Evolutionary conservation across 2,329 filamentous ascomycete genomes (phyloP).

Genomic region (Cercospora zeina): DNA sequence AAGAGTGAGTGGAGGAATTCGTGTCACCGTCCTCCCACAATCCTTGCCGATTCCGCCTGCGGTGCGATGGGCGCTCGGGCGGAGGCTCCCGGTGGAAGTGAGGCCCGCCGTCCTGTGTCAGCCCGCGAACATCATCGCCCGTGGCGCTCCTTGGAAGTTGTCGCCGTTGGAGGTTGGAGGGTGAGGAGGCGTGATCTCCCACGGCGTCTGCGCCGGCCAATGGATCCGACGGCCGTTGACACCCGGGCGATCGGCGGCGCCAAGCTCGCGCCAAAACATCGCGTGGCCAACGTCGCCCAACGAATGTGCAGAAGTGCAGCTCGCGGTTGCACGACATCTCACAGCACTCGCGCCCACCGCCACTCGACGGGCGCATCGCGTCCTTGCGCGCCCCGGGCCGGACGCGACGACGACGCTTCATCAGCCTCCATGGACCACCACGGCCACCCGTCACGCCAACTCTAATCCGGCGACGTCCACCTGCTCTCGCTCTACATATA

Average conservation of each 20-base stretch:
- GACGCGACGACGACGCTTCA: neutral
- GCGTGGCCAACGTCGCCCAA: constrained; percentile 8
- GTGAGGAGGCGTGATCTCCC: neutral
- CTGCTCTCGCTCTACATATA: neutral
- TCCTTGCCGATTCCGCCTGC: constrained; percentile 1
- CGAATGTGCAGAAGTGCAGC: neutral
- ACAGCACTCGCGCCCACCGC: neutral
- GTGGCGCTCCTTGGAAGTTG: no score
- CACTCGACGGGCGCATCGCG: neutral
- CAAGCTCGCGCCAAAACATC: constrained; percentile 2
- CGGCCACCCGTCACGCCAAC: constrained; percentile 7
- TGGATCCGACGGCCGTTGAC: neutral
- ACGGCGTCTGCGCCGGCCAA: neutral
- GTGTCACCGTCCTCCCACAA: neutral
- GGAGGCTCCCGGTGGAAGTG: constrained; percentile 1
- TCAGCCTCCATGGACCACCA: neutral
- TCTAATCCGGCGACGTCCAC: neutral
- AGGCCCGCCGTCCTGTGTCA: neutral
- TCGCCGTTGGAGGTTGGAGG: neutral
- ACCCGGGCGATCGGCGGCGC: neutral
- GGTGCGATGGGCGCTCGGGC: constrained; percentile 4
- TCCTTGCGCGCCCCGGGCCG: constrained; percentile 2
- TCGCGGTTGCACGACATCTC: constrained; percentile 14
- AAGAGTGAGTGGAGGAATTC: neutral
- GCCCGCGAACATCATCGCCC: neutral